A percentile compares a stretch with the other conserved stretches of the same genome.
These are phyloP conservation scores for Lipomyces mesembrius DNA, from an alignment of 805 yeast genomes.

Conservation along the genomic window DNA sequence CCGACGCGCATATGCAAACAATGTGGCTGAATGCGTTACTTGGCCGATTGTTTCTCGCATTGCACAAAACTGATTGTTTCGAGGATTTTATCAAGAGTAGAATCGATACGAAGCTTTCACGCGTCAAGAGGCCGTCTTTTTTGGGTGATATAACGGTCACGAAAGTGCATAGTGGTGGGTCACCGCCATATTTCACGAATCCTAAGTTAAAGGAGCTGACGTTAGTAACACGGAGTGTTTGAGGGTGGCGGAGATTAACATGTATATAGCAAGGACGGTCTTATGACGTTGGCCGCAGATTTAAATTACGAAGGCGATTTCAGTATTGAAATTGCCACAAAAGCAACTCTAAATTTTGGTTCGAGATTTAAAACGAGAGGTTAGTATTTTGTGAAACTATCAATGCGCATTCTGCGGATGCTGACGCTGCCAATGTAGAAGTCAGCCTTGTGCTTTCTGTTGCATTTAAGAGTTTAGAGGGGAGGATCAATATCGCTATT, in stretches of 20 bases:
- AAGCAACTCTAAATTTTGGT: conserved; percentile 74
- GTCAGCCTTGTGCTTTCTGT: conserved; percentile 75
- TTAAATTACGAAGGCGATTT: conserved; percentile 77
- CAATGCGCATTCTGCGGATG: not conserved
- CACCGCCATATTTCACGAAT: conserved; percentile 78
- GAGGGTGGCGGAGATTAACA: not conserved
- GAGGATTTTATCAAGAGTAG: conserved; percentile 61
- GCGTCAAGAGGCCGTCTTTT: conserved; percentile 85
- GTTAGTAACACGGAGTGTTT: conserved; percentile 12
- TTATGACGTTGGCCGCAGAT: conserved; percentile 62
- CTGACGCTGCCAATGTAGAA: conserved; percentile 47
- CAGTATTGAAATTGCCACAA: conserved; percentile 77
- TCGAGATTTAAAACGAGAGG: conserved; percentile 65
- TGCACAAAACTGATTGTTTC: conserved; percentile 72
- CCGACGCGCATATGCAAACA: conserved; percentile 80
- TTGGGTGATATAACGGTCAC: conserved; percentile 79
- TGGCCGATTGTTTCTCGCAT: conserved; percentile 79
- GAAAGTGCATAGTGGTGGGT: conserved; percentile 71
- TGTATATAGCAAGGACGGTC: conserved; percentile 66
- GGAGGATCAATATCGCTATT: conserved; percentile 67
- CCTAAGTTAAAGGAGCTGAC: conserved; percentile 71
- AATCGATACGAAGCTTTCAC: conserved; percentile 71
- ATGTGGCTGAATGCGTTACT: conserved; percentile 89
- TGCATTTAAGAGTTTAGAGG: conserved; percentile 68
- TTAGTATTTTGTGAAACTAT: not conserved